Percentiles rank a stretch among this genome's conserved stretches.
These are phyloP conservation scores for Senna tora DNA, from an alignment of 306 rosid genomes.

Conservation along the genomic window DNA sequence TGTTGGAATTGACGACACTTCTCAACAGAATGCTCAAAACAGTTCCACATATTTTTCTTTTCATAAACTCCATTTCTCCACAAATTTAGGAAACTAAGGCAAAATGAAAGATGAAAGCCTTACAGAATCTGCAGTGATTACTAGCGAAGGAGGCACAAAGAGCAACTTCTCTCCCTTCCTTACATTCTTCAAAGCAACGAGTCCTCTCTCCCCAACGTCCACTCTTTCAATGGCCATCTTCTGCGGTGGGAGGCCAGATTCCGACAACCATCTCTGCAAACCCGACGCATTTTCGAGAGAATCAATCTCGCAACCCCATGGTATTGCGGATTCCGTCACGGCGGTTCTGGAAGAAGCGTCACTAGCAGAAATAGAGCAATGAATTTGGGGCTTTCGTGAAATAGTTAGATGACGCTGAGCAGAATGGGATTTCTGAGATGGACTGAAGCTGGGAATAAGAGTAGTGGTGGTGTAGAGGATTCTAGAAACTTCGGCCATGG, in stretches of 20 bases:
- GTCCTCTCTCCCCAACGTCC: constrained; percentile 89
- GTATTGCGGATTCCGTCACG: constrained; percentile 39
- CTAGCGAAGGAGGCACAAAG: constrained; percentile 84
- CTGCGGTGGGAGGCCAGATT: constrained; percentile 86
- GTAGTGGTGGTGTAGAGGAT: constrained; percentile 42
- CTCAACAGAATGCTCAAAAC: background rate
- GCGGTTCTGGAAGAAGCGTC: constrained; percentile 36
- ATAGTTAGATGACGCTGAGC: constrained; percentile 35
- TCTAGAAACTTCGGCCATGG: constrained; percentile 79
- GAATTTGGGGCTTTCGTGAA: constrained; percentile 46
- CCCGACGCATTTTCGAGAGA: constrained; percentile 79
- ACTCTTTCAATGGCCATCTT: constrained; percentile 84
- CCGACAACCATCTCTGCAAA: constrained; percentile 75
- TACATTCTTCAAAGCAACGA: constrained; percentile 85
- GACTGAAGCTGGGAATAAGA: constrained; percentile 46
- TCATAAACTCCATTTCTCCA: background rate
- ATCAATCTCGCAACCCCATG: constrained; percentile 94
- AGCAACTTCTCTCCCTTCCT: constrained; percentile 93
- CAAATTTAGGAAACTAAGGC: background rate
- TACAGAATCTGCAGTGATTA: constrained; percentile 78
- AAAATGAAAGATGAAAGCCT: constrained; percentile 19
- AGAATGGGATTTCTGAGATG: constrained; percentile 38
- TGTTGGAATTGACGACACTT: too few species aligned
- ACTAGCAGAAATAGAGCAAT: constrained; percentile 59
- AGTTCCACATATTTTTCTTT: background rate